Evolutionary conservation across 257 asterid species (phyloP), one percentile per base, ranked within the genome.

Genomic region (Nicotiana tabacum): DNA sequence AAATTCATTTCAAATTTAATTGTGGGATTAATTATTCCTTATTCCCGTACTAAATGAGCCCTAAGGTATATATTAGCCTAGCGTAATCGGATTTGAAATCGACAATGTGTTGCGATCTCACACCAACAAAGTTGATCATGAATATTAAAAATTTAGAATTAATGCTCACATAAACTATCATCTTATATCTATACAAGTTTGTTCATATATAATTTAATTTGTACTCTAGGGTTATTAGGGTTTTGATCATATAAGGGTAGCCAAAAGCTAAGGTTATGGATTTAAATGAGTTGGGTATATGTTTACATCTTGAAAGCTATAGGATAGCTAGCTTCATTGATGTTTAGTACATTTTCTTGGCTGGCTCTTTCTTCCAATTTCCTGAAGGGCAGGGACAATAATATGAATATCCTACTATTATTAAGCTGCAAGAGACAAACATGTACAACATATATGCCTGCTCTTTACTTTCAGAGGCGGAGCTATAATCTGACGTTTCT

Each of bases 181-280:
- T 48, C 55, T 48, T 11, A 48, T 48, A 8, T 48, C 55, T 11
- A 48, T 9, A 9, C 55, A 48, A 11, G 15, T 48, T 48, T 37
- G 13, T 48, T 48, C 55, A 48, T 48, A 21, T 21, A 21, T 21
- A 21, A 21, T 0, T 37, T 37, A 48, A 48, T 48, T 7, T 48
- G 13, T 48, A 0, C 9, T 48, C 9, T 11, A 53, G 18, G 58
- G 58, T 1, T 53, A 53, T 53, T 53, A 53, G 58, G 6, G 16
- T 72, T 72, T 72, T 15, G 2, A 77, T 53, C 21, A 77, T 51
- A 35, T 21, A 53, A n/a, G 21, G 29, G 24, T 24, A 51, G 9
- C 77, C 60, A 78, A 80, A 64, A 83, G 12, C 21, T 64, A 64
- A 64, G 82, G 85, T 83, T 78, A 11, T 5, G 37, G 21, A 13